Evolutionary conservation across 2,329 filamentous ascomycete species (phyloP), one percentile per base, ranked within the genome.

Genomic region (Ophiostoma fasciatum): DNA sequence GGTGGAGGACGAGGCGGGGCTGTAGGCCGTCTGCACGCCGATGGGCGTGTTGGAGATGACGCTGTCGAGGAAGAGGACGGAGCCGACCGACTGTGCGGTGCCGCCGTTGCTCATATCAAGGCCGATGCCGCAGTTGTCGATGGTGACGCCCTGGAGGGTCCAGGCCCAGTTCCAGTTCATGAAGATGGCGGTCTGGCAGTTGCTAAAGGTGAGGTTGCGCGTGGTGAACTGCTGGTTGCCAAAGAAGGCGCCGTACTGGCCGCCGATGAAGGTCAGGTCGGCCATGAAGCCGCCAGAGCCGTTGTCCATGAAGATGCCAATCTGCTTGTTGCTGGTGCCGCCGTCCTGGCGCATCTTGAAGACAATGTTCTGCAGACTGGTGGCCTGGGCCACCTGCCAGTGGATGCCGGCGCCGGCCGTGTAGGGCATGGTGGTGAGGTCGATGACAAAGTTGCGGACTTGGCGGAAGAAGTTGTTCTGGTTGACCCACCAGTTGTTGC

Each of bases 121-220:
- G 37, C 82, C 84, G 27, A 87, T 59, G n/a, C 63, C 60, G 52
- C 78, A 82, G 52, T 78, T 74, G 54, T 83, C 75, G 57, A 92
- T 82, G 31, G 61, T 68, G 26, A 92, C 47, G 25, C 72, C 79
- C 53, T 88, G 83, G 58, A 90, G 73, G 30, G 78, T 74, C 78
- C 81, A 92, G 14, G 75, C 64, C 84, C 84, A 93, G 61, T 88
- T 82, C 84, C 84, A 93, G 64, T 85, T 85, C 75, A 90, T 80
- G 60, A 72, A 83, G 44, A 93, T 74, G 42, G 81, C 84, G 2
- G 82, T 92, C 51, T 82, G 69, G 63, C 81, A 87, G 55, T 71
- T 68, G 54, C 81, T 82, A 67, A 92, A 92, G 25, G 69, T 79
- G 53, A 90, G 51, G 58, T 92, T 90, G 46, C 83, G 78, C 20